Evolutionary conservation across 257 asterid genomes (phyloP).

Genomic region (Phtheirospermum japonicum): DNA sequence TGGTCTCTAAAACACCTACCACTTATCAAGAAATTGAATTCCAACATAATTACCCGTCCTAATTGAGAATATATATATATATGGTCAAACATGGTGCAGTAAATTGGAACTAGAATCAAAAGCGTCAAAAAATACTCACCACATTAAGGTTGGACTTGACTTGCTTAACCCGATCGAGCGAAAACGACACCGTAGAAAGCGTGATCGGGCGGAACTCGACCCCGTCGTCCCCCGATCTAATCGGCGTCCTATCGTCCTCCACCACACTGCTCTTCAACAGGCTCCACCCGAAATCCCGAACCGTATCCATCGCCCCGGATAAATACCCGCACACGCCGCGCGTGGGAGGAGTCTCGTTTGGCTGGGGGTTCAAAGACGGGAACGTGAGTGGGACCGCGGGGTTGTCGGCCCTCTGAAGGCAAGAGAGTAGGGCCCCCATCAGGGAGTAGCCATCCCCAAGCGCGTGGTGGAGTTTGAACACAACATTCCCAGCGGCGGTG

Average conservation of each 20-base stretch:
- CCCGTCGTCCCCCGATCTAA: conserved; percentile 62
- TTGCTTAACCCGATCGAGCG: conserved; percentile 51
- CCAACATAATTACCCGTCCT: background rate
- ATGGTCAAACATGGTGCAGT: background rate
- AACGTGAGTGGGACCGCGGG: conserved; percentile 53
- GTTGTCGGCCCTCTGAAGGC: conserved; percentile 54
- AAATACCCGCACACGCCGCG: background rate
- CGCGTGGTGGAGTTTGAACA: conserved; percentile 69
- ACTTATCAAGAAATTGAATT: conserved; percentile 12
- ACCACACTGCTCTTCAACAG: conserved; percentile 49
- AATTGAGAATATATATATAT: background rate
- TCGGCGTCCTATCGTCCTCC: conserved; percentile 49
- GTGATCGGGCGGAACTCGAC: conserved; percentile 53
- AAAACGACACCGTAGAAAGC: conserved; percentile 41
- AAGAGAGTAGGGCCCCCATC: conserved; percentile 80
- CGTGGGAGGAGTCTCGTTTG: background rate
- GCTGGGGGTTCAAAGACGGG: conserved; percentile 33
- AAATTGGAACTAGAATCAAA: background rate
- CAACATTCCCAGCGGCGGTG: conserved; percentile 38
- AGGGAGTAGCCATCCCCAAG: conserved; percentile 75
- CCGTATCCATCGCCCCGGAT: conserved; percentile 30
- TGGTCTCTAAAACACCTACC: conserved; percentile 15
- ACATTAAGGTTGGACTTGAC: conserved; percentile 47
- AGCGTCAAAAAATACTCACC: conserved; percentile 30
- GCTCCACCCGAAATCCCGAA: conserved; percentile 60